Evolutionary conservation across 2,329 filamentous ascomycete genomes (phyloP), one percentile per base, ranked within the genome.

Genomic region (Cladosporium sp.): DNA sequence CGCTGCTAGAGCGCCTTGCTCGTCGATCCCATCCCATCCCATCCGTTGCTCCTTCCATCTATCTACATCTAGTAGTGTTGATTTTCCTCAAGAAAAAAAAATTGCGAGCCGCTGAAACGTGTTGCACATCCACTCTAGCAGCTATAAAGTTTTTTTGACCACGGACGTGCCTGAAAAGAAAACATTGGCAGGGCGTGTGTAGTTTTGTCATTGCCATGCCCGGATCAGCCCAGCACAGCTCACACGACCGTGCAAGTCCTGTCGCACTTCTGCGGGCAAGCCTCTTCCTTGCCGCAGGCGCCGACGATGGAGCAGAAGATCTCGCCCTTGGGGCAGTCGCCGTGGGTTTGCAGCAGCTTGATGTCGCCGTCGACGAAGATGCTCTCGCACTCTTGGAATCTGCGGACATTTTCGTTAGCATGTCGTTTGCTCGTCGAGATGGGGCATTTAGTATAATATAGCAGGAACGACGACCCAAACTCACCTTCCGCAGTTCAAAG

Each of bases 241-340:
- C 33, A 62, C 33, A 62, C 46, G 11, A 62, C n/a, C 29, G 60
- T 62, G 60, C 60, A 62, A 21, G 49, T 44, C 33, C 60, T 62
- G 49, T 62, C 60, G 49, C 60, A 62, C 49, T 62, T 62, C 49
- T 62, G 60, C 12, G 60, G 60, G 49, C 60, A 62, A 28, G 60
- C 60, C 49, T 62, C 60, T 55, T 62, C 60, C 29, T 62, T 62
- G 31, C 60, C 60, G 60, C 60, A 62, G 21, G 60, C 60, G 14
- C 60, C 60, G 60, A 62, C 46, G 49, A 62, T 62, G 33, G 60
- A 62, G 60, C 60, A 62, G 60, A 62, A 62, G 60, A 62, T 62
- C 33, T 62, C 60, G 49, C 60, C 60, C 60, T 37, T 44, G 49
- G 60, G 60, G 60, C 60, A 62, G 33, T 62, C 60, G 21, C 60